These are phyloP conservation scores for Zygosaccharomyces bailii DNA, from an alignment of 805 yeast species.

Conservation along the genomic window DNA sequence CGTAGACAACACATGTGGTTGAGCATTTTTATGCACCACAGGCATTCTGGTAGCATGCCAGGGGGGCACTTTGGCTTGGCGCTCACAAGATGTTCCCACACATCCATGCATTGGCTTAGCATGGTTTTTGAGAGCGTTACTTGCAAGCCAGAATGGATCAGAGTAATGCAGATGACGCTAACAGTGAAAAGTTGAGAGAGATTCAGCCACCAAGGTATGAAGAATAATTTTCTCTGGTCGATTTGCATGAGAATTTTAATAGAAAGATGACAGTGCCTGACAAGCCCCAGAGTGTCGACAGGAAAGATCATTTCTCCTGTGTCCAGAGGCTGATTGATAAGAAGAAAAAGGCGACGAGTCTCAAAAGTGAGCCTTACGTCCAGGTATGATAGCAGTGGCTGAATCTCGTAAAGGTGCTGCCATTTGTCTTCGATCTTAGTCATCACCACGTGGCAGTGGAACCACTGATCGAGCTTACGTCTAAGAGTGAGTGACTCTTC, in stretches of 20 bases:
- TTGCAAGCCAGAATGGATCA: constrained; percentile 43
- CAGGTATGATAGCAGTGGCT: constrained; percentile 24
- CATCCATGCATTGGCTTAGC: constrained; percentile 19
- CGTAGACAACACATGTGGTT: constrained; percentile 49
- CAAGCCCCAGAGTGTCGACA: constrained; percentile 14
- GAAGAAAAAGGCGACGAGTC: constrained; percentile 19
- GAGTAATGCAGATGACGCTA: constrained; percentile 41
- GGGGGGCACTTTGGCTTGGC: constrained; percentile 35
- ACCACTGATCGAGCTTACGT: constrained; percentile 19
- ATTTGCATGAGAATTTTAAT: constrained; percentile 34
- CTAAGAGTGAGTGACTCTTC: constrained; percentile 17
- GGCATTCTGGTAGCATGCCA: constrained; percentile 54
- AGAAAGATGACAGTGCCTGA: constrained; percentile 13
- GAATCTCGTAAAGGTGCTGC: constrained; percentile 11
- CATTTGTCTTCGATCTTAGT: constrained; percentile 6
- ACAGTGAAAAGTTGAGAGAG: constrained; percentile 44
- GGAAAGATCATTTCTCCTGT: constrained; percentile 12
- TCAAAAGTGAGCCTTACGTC: constrained; percentile 27
- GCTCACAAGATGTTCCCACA: constrained; percentile 28
- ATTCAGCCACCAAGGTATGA: constrained; percentile 52
- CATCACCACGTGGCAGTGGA: constrained; percentile 1
- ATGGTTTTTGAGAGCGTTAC: constrained; percentile 9
- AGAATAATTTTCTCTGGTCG: constrained; percentile 30
- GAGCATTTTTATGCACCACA: constrained; percentile 59
- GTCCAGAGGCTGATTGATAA: constrained; percentile 18